Evolutionary conservation across 179 eudicot genomes (phyloP).

Genomic region (Beta macrorhiza): DNA sequence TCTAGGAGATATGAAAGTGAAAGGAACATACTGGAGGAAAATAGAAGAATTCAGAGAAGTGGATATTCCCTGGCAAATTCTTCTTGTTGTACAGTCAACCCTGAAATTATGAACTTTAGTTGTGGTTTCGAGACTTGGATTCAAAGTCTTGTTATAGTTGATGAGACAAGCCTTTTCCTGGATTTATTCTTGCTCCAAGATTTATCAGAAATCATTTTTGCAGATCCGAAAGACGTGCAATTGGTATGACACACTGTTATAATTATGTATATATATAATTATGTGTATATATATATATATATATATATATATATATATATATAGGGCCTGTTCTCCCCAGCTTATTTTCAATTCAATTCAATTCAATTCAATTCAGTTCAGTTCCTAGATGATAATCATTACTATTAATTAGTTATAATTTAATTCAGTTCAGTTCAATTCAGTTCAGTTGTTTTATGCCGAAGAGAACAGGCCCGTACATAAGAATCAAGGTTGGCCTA

Average conservation of each 20-base stretch:
- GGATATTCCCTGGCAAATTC: constrained; percentile 26
- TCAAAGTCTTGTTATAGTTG: constrained; percentile 57
- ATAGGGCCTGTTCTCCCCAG: no score
- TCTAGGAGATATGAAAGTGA: constrained; percentile 52
- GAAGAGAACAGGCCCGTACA: no score
- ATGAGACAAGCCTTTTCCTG: constrained; percentile 59
- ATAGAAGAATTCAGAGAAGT: constrained; percentile 29
- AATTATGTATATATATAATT: no score
- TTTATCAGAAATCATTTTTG: constrained; percentile 46
- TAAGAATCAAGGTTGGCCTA: no score
- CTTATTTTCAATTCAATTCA: no score
- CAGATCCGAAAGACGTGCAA: constrained; percentile 42
- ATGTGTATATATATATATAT: no score
- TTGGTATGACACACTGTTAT: constrained; percentile 37
- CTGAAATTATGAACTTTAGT: constrained; percentile 43
- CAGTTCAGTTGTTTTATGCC: no score
- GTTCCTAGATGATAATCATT: no score
- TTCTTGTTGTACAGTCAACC: constrained; percentile 58
- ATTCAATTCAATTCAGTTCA: no score
- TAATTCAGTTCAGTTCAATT: no score
- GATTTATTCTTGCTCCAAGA: constrained; percentile 69
- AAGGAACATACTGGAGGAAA: constrained; percentile 45
- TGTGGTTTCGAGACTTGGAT: constrained; percentile 66
- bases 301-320: no score
- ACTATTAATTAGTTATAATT: no score